Evolutionary conservation across 1,139 yeast species (phyloP).

Genomic region (Saccharomycopsis crataegensis): DNA sequence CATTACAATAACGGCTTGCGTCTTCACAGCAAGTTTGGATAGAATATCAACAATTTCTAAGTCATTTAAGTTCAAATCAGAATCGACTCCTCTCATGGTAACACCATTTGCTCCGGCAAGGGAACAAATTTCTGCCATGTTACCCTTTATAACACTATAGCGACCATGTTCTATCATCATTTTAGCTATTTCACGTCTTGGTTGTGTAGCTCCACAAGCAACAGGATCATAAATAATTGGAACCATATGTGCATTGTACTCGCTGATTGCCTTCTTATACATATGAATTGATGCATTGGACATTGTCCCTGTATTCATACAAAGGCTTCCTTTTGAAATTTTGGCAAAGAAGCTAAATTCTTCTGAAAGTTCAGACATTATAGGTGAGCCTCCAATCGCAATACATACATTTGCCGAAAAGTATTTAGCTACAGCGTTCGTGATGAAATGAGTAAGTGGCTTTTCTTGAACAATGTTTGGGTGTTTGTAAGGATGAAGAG

Average conservation of each 20-base stretch:
- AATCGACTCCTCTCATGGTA: slow-evolving; percentile 74
- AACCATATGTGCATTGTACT: slow-evolving; percentile 49
- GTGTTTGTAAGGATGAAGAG: neutral
- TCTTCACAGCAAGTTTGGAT: slow-evolving; percentile 34
- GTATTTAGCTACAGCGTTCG: slow-evolving; percentile 84
- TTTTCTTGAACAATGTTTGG: slow-evolving; percentile 19
- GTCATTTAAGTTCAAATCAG: slow-evolving; percentile 34
- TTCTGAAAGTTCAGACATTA: slow-evolving; percentile 73
- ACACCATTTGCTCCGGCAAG: slow-evolving; percentile 33
- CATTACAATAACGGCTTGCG: slow-evolving; percentile 70
- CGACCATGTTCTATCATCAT: slow-evolving; percentile 50
- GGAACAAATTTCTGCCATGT: slow-evolving; percentile 69
- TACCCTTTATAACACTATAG: slow-evolving; percentile 74
- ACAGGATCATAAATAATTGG: slow-evolving; percentile 87
- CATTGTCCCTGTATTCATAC: slow-evolving; percentile 77
- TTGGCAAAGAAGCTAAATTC: slow-evolving; percentile 66
- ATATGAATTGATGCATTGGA: slow-evolving; percentile 36
- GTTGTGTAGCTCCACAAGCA: slow-evolving; percentile 76
- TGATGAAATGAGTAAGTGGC: slow-evolving; percentile 82
- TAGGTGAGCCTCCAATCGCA: slow-evolving; percentile 82
- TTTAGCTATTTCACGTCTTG: slow-evolving; percentile 44
- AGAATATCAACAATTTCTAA: slow-evolving; percentile 18
- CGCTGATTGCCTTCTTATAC: slow-evolving; percentile 45
- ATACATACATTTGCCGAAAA: slow-evolving; percentile 85
- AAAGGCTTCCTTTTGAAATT: slow-evolving; percentile 45